Evolutionary conservation across 2,329 filamentous ascomycete genomes (phyloP), one percentile per base, ranked within the genome.

Genomic region (Emergomyces pasteurianus): DNA sequence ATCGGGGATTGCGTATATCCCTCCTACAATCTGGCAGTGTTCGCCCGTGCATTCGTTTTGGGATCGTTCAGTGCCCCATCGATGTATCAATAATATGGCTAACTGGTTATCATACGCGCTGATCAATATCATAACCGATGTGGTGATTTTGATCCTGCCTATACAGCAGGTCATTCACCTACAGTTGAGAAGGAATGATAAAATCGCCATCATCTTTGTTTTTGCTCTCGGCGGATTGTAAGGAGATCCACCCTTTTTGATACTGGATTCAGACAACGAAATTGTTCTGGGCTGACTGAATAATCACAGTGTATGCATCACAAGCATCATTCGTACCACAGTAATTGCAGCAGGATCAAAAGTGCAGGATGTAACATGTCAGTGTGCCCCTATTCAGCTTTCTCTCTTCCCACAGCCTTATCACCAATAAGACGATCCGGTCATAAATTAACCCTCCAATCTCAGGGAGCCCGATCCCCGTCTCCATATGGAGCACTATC

Each of bases 401-500:
- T 3, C 23, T 16, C 21, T 23, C 12, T 49, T 4, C 46, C 18
- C 31, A 31, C 40, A 42, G 16, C 46, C 3, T 16, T 49, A 12
- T 49, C 46, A 49, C 42, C 42, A 43, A n/a, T 2, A 49, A 28
- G 12, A 14, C 23, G 10, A 49, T 6, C 12, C 26, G 5, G 23
- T 26, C 21, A 23, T 49, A 49, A 49, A 49, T 28, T 49, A 23
- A 23, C 26, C 23, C 12, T 49, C 21, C 43, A n/a, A 10, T 18
- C 18, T 7, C 46, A 62, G 58, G 18, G 46, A 46, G 34, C 16
- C 34, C 54, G 4, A 54, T 40, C 8, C 58, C 58, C 28, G 42
- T 61, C 26, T 43, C 54, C 26, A 65, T 71, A 4, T 71, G 72
- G 67, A 73, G 71, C 9, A 69, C 66, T 40, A 63, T 73, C 21